These are phyloP conservation scores for Paxillus ammoniavirescens DNA, from an alignment of 768 basidiomycete genomes.

Conservation along the genomic window DNA sequence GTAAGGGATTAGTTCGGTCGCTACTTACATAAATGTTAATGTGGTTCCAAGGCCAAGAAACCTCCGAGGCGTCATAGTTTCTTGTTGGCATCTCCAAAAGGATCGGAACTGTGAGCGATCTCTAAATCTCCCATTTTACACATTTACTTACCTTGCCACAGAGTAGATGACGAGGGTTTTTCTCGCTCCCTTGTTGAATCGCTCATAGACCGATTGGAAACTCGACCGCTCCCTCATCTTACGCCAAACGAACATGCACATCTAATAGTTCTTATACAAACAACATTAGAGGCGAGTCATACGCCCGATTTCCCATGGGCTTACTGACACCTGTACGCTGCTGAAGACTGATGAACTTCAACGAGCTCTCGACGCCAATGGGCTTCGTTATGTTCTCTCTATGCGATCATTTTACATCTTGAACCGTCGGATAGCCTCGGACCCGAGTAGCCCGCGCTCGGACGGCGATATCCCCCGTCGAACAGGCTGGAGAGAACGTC, in stretches of 20 bases:
- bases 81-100: conserved; percentile 51
- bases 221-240: conserved; percentile 63
- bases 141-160: conserved; percentile 20
- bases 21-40: background rate
- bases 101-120: conserved; percentile 44
- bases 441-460: conserved; percentile 45
- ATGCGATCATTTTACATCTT: conserved; percentile 90
- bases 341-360: conserved; percentile 83
- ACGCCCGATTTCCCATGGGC: background rate
- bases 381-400: conserved; percentile 88
- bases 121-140: background rate
- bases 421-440: conserved; percentile 59
- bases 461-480: conserved; percentile 40
- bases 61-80: conserved; percentile 42
- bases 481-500: conserved; percentile 66
- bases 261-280: conserved; percentile 80
- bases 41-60: conserved; percentile 13
- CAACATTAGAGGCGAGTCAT: conserved; percentile 76
- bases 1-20: conserved; percentile 17
- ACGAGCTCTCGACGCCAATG: conserved; percentile 89
- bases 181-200: conserved; percentile 56
- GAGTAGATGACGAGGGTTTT: conserved; percentile 56
- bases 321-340: conserved; percentile 1
- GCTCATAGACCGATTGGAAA: conserved; percentile 65
- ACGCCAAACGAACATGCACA: conserved; percentile 81